Evolutionary conservation across 164 flowering plant species (phyloP).

Genomic region (Vitis rupestris): DNA sequence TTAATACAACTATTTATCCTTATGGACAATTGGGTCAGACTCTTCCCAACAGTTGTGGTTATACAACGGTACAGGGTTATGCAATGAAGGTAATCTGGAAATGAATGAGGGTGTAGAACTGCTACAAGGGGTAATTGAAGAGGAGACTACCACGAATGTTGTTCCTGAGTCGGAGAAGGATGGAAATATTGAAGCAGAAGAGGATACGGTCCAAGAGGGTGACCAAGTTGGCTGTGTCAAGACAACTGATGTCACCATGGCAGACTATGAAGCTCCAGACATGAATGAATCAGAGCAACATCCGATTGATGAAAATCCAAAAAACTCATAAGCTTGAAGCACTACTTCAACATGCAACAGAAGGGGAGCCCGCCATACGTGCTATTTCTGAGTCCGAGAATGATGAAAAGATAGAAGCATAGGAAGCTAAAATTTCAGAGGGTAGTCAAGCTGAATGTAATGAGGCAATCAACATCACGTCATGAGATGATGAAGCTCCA

Average conservation of each 20-base stretch:
- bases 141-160: not conserved
- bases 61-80: too few relatives aligned
- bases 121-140: not conserved
- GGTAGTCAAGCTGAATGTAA: not conserved
- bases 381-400: slow-evolving; percentile 1
- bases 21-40: too few relatives aligned
- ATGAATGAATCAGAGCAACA: too few relatives aligned
- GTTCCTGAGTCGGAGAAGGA: not conserved
- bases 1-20: too few relatives aligned
- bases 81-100: not conserved
- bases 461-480: not conserved
- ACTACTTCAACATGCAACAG: too few relatives aligned
- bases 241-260: not conserved
- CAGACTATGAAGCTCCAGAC: too few relatives aligned
- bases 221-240: not conserved
- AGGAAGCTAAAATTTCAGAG: not conserved
- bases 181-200: not conserved
- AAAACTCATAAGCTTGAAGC: too few relatives aligned
- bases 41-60: too few relatives aligned
- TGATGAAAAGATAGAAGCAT: not conserved
- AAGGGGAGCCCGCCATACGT: too few relatives aligned
- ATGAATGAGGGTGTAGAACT: not conserved
- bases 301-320: too few relatives aligned
- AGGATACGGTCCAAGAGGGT: not conserved
- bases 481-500: not conserved